Percentiles rank a stretch among this genome's conserved stretches.
These are phyloP conservation scores for Moricandia arvensis DNA, from an alignment of 345 rosid species.

Conservation along the genomic window DNA sequence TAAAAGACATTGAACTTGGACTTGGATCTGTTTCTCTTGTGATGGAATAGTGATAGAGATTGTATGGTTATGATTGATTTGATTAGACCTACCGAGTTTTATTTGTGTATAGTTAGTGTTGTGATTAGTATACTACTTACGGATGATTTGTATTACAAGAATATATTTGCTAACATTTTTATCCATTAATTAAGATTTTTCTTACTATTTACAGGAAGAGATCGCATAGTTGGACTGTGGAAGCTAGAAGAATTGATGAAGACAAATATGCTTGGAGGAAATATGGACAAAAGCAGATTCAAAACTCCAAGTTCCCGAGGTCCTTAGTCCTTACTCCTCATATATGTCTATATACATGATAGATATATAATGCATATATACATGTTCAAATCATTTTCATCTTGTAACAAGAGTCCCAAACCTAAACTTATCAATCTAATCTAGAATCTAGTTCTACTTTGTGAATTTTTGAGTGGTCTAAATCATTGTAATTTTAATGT, in stretches of 20 bases:
- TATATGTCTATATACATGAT: neutral
- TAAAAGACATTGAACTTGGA: neutral
- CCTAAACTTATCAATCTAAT: neutral
- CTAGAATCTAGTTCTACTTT: neutral
- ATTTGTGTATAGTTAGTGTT: neutral
- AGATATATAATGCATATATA: neutral
- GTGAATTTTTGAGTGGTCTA: slow-evolving; percentile 3
- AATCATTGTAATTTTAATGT: slow-evolving; percentile 19
- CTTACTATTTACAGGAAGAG: slow-evolving; percentile 46
- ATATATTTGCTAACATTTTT: neutral
- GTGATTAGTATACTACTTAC: neutral
- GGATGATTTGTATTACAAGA: slow-evolving; percentile 8
- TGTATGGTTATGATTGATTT: slow-evolving; percentile 21
- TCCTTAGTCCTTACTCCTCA: slow-evolving; percentile 11
- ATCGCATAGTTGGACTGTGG: slow-evolving; percentile 36
- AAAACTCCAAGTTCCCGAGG: slow-evolving; percentile 69
- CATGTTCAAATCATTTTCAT: neutral
- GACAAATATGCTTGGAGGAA: slow-evolving; percentile 84
- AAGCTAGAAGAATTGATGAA: slow-evolving; percentile 43
- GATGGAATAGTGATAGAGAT: slow-evolving; percentile 6
- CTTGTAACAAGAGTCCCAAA: neutral
- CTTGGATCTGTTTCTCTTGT: neutral
- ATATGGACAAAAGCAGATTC: slow-evolving; percentile 84
- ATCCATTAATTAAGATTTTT: neutral
- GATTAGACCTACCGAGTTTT: neutral